Evolutionary conservation across 371 early-diverging fungal species (phyloP).

Genomic region (Choanephora cucurbitarum): DNA sequence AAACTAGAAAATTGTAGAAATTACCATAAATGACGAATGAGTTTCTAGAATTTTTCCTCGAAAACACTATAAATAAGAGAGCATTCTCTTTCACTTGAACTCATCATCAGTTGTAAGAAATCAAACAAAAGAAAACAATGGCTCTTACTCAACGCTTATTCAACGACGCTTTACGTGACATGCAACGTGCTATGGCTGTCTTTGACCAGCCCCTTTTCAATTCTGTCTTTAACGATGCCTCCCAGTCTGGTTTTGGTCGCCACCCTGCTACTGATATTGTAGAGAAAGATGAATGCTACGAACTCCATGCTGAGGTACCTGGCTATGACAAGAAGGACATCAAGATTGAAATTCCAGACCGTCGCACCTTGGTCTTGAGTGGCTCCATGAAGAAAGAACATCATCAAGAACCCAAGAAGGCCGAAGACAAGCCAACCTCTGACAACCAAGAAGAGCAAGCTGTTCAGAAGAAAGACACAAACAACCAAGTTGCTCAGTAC

Average conservation of each 20-base stretch:
- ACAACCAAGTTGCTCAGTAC: not conserved
- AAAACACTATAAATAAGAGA: too few species aligned
- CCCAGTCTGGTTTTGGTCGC: conserved; percentile 4
- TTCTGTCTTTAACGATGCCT: not conserved
- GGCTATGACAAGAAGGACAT: conserved; percentile 30
- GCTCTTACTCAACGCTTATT: conserved; percentile 36
- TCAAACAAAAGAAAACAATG: conserved; percentile 12
- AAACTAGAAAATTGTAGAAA: too few species aligned
- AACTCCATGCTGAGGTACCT: conserved; percentile 28
- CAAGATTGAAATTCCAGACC: conserved; percentile 25
- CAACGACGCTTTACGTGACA: conserved; percentile 39
- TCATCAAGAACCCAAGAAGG: not conserved
- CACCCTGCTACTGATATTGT: conserved; percentile 25
- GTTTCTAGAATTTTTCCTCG: too few species aligned
- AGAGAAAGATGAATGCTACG: conserved; percentile 3
- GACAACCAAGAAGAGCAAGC: not conserved
- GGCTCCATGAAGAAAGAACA: conserved; percentile 16
- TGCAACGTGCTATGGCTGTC: conserved; percentile 35
- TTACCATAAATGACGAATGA: too few species aligned
- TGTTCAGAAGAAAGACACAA: not conserved
- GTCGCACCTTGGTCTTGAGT: conserved; percentile 21
- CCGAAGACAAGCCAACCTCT: not conserved
- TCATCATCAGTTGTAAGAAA: too few species aligned
- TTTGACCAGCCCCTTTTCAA: conserved; percentile 41
- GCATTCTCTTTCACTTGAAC: too few species aligned